phyloP scores from a whole-genome alignment of 2,329 filamentous ascomycete genomes.

The Achaetomium macrosporum region DNA sequence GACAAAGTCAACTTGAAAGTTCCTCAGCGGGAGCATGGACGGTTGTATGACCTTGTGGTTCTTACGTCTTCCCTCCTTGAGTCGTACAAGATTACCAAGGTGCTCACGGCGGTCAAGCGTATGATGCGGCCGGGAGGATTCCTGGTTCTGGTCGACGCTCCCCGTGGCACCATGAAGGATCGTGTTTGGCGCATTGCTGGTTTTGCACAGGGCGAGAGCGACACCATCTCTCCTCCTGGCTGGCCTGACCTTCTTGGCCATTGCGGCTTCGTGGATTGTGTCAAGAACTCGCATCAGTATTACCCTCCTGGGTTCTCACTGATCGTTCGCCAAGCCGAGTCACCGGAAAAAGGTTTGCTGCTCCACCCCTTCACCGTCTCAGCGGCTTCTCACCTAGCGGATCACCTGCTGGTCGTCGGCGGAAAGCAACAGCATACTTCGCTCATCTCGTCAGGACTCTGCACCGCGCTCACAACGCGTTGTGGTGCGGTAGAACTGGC shows the following conservation, averaged over 20 bases:
- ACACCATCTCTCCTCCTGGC: conserved; percentile 26
- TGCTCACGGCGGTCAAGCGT: conserved; percentile 15
- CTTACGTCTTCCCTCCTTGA: conserved; percentile 24
- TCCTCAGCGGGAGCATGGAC: conserved; percentile 9
- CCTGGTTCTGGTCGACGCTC: conserved; percentile 28
- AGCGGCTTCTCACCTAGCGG: conserved; percentile 10
- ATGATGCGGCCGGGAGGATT: conserved; percentile 30
- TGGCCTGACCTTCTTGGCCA: conserved; percentile 32
- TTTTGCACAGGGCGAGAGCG: neutral
- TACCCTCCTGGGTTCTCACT: conserved; percentile 31
- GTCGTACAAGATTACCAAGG: neutral
- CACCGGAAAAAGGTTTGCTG: conserved; percentile 21
- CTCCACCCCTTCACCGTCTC: conserved; percentile 16
- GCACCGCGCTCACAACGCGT: conserved; percentile 17
- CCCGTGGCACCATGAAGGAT: conserved; percentile 19
- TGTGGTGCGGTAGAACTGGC: conserved; percentile 22
- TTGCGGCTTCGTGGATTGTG: conserved; percentile 30
- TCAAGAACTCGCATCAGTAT: conserved; percentile 31
- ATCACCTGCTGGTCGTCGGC: conserved; percentile 32
- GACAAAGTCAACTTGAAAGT: conserved; percentile 23
- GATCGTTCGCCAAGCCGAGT: conserved; percentile 34
- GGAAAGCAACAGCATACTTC: conserved; percentile 20
- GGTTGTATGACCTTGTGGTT: conserved; percentile 26
- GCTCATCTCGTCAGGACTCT: conserved; percentile 21
- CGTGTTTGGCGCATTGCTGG: conserved; percentile 17